Evolutionary conservation across 2,329 filamentous ascomycete genomes (phyloP), one percentile per base, ranked within the genome.

Genomic region (Cladosporium sp.): DNA sequence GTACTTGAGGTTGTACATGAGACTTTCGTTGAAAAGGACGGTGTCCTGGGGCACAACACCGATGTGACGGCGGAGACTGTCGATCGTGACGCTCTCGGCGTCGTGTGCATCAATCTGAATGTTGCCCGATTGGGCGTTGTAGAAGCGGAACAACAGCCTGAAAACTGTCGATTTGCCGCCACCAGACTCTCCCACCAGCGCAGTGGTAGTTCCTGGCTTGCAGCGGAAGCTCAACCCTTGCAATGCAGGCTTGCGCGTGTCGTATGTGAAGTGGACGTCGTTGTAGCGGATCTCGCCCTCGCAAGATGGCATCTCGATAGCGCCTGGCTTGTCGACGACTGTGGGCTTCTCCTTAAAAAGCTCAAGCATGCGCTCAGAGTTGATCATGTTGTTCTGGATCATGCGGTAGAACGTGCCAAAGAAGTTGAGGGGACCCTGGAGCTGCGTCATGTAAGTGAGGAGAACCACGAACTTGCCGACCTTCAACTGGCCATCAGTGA

Each of bases 91-190:
- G 44, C 55, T 59, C 68, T 87, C 83, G 45, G 96, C 87, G 66
- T 96, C 83, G 55, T 84, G 81, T 7, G 86, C 89, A 66, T 97
- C 93, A 51, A 98, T 77, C 64, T 86, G 81, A 53, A 97, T 95
- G 63, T 77, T 83, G 34, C 93, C 93, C 48, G 83, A 80, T 49
- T 84, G 78, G 51, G 85, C 82, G 66, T 96, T 95, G 75, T 97
- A 98, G 71, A 96, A 98, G 14, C 93, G 87, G 77, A 95, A 97
- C 68, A 98, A 84, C 45, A 97, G 80, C 46, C 93, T 86, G 76
- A 98, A 96, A 22, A 98, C 81, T 0, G 93, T 98, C 2, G 92
- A 97, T 70, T 98, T 98, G 59, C 93, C 93, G 54, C 93, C 93
- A 43, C 93, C 93, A 32, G 92, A 97, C 69, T 97, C 92, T 58